Evolutionary conservation across 78 protist genomes (phyloP).

Genomic region (Dictyostelium firmibasis): DNA sequence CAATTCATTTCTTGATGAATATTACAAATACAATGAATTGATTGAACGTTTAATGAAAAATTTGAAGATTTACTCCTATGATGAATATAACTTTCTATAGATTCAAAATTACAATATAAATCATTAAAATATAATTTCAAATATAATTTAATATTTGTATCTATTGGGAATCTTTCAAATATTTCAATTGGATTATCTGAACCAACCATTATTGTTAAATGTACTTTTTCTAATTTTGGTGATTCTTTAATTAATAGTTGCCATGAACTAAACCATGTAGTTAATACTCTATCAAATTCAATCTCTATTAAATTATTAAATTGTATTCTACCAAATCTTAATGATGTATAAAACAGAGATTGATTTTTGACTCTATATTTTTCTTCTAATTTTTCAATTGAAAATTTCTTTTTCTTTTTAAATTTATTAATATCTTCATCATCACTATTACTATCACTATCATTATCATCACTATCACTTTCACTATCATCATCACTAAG

Average conservation of each 20-base stretch:
- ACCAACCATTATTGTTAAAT: neutral
- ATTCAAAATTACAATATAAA: neutral
- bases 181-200: neutral
- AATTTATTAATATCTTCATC: too few species aligned
- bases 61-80: neutral
- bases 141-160: neutral
- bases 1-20: constrained; percentile 9
- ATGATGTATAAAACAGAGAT: neutral
- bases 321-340: neutral
- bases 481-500: neutral
- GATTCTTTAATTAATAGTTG: neutral
- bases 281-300: neutral
- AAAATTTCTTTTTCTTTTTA: neutral
- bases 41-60: neutral
- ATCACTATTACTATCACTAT: neutral
- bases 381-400: neutral
- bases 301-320: neutral
- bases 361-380: neutral
- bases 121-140: neutral
- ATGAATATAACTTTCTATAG: neutral
- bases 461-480: neutral
- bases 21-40: constrained; percentile 1
- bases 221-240: neutral
- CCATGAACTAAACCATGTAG: neutral
- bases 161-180: neutral